Evolutionary conservation across 164 flowering plant species (phyloP).

Genomic region (Hamamelis virginiana): DNA sequence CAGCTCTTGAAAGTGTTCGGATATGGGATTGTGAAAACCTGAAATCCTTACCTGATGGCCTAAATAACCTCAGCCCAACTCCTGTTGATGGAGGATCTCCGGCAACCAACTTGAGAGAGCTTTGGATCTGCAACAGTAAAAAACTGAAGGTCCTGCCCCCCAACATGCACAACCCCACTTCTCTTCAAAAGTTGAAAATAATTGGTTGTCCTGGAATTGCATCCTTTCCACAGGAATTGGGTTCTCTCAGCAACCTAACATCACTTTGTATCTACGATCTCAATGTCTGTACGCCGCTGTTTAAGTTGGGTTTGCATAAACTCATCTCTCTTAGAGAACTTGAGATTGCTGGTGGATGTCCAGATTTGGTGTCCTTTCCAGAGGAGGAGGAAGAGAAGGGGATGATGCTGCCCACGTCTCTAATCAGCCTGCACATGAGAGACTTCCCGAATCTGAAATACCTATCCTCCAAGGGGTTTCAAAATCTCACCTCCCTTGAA

Average conservation of each 20-base stretch:
- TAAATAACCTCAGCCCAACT: background rate
- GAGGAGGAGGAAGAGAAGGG: background rate
- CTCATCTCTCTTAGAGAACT: slow-evolving; percentile 14
- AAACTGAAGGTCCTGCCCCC: slow-evolving; percentile 12
- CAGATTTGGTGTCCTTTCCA: slow-evolving; percentile 17
- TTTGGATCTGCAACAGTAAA: slow-evolving; percentile 9
- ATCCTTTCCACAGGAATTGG: slow-evolving; percentile 10
- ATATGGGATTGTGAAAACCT: background rate
- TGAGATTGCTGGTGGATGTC: slow-evolving; percentile 17
- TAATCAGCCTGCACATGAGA: background rate
- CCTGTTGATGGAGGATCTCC: background rate
- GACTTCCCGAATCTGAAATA: slow-evolving; percentile 9
- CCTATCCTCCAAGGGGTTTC: slow-evolving; percentile 6
- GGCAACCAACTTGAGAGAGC: slow-evolving; percentile 5
- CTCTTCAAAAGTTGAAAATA: slow-evolving; percentile 9
- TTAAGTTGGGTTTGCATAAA: slow-evolving; percentile 15
- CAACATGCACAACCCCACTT: slow-evolving; percentile 2
- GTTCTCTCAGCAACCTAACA: slow-evolving; percentile 9
- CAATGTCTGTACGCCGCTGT: slow-evolving; percentile 3
- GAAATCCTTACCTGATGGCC: background rate
- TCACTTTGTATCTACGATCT: slow-evolving; percentile 10
- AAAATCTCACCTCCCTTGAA: slow-evolving; percentile 7
- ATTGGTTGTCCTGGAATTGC: slow-evolving; percentile 6
- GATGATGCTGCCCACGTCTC: background rate
- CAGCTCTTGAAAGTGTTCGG: background rate